Evolutionary conservation across 2,329 filamentous ascomycete genomes (phyloP), one percentile per base, ranked within the genome.

Genomic region (Pseudopyricularia cyperi): DNA sequence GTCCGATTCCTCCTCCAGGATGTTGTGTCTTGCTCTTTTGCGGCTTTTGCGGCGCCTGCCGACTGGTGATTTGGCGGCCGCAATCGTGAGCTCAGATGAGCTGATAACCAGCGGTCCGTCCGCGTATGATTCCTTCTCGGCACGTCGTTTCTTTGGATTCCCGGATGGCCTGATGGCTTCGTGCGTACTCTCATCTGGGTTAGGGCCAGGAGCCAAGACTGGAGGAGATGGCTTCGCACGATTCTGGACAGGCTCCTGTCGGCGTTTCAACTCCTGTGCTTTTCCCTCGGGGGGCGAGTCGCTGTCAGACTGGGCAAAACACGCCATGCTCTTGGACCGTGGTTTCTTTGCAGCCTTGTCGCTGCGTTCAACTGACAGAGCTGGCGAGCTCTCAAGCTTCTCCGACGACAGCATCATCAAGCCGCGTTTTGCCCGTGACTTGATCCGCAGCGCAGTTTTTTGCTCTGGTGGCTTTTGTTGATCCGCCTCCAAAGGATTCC

Each of bases 371-470:
- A 22, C 8, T 4, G 17, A 11, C 17, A 6, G 39, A 26, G 11
- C 39, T 44, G 39, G 24, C 39, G 39, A 12, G 22, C 11, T 11
- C 39, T 44, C 39, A 14, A 26, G 11, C 4, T 44, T 44, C 17
- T 28, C 24, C 15, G 39, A 44, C 11, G 30, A 48, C 11, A 48
- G 46, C 62, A 77, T 66, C 44, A 77, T 57, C 7, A 79, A 58
- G 2, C 75, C 74, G 51, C 73, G 67, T 54, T 70, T 48, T 34
- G 28, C 69, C 53, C 69, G 66, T 17, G 72, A 63, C 54, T 66
- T 71, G 50, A 77, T 72, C 7, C 69, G 68, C 34, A 77, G 61
- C 55, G 73, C 70, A 17, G 72, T 72, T 48, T 68, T 69, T 8
- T 62, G 66, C 52, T 67, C 58, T 15, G 49, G 5, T 7, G 12